These are phyloP conservation scores for Microcera coccophila DNA, from an alignment of 2,329 filamentous ascomycete genomes.

Conservation along the genomic window DNA sequence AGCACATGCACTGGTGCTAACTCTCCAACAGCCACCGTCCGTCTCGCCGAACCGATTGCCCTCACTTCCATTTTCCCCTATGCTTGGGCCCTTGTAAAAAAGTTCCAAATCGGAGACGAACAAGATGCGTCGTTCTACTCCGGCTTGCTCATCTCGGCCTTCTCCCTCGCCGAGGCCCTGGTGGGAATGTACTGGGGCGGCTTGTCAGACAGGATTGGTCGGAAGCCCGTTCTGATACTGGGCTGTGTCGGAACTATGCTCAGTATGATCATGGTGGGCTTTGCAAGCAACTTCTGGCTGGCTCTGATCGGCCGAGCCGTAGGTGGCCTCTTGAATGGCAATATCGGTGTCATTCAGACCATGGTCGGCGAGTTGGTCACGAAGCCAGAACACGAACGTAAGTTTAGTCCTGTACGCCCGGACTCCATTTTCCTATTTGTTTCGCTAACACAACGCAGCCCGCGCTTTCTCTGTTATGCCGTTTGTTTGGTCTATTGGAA, in stretches of 20 bases:
- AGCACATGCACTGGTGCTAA: background rate
- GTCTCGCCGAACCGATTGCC: constrained; percentile 87
- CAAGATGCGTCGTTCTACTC: constrained; percentile 83
- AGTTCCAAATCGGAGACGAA: constrained; percentile 67
- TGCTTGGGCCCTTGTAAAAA: constrained; percentile 77
- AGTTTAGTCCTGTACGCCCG: constrained; percentile 35
- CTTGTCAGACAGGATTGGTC: constrained; percentile 74
- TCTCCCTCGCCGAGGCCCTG: constrained; percentile 74
- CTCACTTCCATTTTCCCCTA: constrained; percentile 93
- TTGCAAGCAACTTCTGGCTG: constrained; percentile 79
- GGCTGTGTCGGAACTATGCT: constrained; percentile 80
- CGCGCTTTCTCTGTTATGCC: constrained; percentile 89
- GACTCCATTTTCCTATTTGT: background rate
- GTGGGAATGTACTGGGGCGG: constrained; percentile 88
- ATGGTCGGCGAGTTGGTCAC: constrained; percentile 88
- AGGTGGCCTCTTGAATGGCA: constrained; percentile 83
- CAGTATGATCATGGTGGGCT: constrained; percentile 77
- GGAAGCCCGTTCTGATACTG: constrained; percentile 79
- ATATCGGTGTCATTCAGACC: constrained; percentile 86
- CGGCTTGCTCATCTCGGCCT: constrained; percentile 81
- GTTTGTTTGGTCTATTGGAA: constrained; percentile 88
- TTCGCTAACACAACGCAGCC: constrained; percentile 43
- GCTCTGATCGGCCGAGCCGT: constrained; percentile 72
- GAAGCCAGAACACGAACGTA: constrained; percentile 80
- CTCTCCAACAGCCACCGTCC: constrained; percentile 68